These are phyloP conservation scores for Blastobotrys niveus DNA, from an alignment of 1,139 yeast species.

Conservation along the genomic window DNA sequence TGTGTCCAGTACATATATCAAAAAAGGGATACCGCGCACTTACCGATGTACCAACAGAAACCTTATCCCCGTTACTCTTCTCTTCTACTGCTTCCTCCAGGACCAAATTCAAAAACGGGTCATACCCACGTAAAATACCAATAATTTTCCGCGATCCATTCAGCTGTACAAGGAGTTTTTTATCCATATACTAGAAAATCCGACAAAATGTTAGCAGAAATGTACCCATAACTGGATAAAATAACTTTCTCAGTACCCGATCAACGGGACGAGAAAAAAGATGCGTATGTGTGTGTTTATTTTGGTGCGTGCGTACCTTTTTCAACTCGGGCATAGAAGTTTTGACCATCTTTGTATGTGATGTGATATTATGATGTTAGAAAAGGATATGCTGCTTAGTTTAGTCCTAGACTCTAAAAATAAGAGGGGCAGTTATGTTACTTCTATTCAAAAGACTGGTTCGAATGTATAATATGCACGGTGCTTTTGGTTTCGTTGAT, in stretches of 20 bases:
- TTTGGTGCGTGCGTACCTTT: conserved; percentile 34
- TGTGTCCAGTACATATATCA: too few species aligned
- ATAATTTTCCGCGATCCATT: conserved; percentile 68
- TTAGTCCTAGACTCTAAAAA: too few species aligned
- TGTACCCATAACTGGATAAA: too few species aligned
- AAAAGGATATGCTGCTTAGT: neutral
- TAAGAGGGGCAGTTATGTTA: too few species aligned
- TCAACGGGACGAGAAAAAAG: neutral
- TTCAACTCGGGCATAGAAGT: conserved; percentile 59
- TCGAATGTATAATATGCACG: too few species aligned
- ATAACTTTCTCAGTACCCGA: too few species aligned
- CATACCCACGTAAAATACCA: conserved; percentile 76
- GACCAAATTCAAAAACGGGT: conserved; percentile 69
- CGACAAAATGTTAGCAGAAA: conserved; percentile 1
- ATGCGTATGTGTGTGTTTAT: neutral
- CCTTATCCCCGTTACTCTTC: conserved; percentile 44
- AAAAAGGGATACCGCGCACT: conserved; percentile 32
- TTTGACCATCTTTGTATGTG: conserved; percentile 8
- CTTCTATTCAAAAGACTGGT: too few species aligned
- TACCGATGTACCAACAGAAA: conserved; percentile 50
- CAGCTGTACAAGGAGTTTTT: conserved; percentile 60
- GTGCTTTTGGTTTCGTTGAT: too few species aligned
- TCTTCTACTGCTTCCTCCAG: conserved; percentile 70
- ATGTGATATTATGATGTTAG: neutral
- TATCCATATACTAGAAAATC: conserved; percentile 60